Evolutionary conservation across 2,329 filamentous ascomycete species (phyloP).

Genomic region (Diaporthe citriasiana): DNA sequence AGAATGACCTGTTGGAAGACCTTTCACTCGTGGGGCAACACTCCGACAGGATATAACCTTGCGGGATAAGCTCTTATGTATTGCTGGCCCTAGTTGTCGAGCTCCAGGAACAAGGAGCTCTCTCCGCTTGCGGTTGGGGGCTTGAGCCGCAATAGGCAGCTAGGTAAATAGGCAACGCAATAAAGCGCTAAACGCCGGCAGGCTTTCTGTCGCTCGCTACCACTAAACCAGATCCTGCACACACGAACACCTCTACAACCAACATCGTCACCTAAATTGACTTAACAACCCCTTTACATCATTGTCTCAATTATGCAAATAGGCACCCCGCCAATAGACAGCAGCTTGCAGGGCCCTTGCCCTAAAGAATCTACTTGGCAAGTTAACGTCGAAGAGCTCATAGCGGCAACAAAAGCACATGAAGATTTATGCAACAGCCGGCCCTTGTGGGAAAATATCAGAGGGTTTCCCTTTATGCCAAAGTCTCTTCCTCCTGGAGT

Average conservation of each 20-base stretch:
- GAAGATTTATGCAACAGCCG: neutral
- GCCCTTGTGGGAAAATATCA: neutral
- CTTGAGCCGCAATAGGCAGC: neutral
- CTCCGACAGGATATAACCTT: neutral
- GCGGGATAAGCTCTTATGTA: neutral
- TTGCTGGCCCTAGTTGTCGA: neutral
- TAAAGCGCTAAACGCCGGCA: slow-evolving; percentile 20
- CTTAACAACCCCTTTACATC: neutral
- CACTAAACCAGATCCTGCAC: neutral
- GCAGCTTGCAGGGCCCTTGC: neutral
- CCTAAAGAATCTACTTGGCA: neutral
- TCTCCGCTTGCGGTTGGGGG: neutral
- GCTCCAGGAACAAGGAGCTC: slow-evolving; percentile 11
- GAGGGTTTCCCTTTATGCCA: slow-evolving; percentile 10
- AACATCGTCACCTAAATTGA: neutral
- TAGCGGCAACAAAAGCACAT: neutral
- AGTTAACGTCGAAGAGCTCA: slow-evolving; percentile 1
- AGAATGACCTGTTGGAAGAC: neutral
- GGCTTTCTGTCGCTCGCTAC: no score
- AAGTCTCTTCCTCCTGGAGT: slow-evolving; percentile 12
- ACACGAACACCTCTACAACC: neutral
- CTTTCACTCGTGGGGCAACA: neutral
- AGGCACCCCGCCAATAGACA: neutral
- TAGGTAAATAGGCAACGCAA: no score
- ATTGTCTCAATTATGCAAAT: neutral